These are phyloP conservation scores for Mycena vulgaris DNA, from an alignment of 768 basidiomycete species.

Conservation along the genomic window DNA sequence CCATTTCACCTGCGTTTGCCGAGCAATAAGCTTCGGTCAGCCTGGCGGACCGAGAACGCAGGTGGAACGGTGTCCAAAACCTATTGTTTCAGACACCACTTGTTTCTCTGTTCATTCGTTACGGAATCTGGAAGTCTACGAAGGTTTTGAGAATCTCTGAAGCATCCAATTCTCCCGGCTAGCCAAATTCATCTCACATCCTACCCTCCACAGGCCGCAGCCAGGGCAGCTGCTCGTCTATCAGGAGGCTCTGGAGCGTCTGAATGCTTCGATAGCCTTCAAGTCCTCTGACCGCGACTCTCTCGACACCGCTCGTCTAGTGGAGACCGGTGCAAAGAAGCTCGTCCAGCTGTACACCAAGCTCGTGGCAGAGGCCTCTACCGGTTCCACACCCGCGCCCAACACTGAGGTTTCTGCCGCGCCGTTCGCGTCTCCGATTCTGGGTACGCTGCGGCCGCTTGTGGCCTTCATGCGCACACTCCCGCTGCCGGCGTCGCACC, in stretches of 20 bases:
- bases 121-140: too few species aligned
- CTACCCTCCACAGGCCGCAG: slow-evolving; percentile 72
- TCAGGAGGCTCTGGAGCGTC: slow-evolving; percentile 79
- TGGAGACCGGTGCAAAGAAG: slow-evolving; percentile 89
- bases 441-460: slow-evolving; percentile 71
- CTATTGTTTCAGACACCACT: too few species aligned
- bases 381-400: slow-evolving; percentile 77
- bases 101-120: too few species aligned
- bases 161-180: too few species aligned
- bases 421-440: slow-evolving; percentile 69
- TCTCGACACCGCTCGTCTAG: slow-evolving; percentile 67
- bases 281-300: slow-evolving; percentile 43
- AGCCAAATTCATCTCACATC: not conserved
- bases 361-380: slow-evolving; percentile 88
- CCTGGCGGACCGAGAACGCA: too few species aligned
- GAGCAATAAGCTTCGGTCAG: too few species aligned
- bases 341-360: slow-evolving; percentile 88
- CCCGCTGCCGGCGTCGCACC: slow-evolving; percentile 85
- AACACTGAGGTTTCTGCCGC: slow-evolving; percentile 68
- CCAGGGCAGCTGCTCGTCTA: slow-evolving; percentile 75
- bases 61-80: too few species aligned
- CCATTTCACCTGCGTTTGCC: too few species aligned
- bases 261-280: slow-evolving; percentile 63
- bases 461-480: slow-evolving; percentile 80
- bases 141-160: too few species aligned